Evolutionary conservation across 1,139 yeast species (phyloP).

Genomic region (Nadsonia starkeyi-henricii): DNA sequence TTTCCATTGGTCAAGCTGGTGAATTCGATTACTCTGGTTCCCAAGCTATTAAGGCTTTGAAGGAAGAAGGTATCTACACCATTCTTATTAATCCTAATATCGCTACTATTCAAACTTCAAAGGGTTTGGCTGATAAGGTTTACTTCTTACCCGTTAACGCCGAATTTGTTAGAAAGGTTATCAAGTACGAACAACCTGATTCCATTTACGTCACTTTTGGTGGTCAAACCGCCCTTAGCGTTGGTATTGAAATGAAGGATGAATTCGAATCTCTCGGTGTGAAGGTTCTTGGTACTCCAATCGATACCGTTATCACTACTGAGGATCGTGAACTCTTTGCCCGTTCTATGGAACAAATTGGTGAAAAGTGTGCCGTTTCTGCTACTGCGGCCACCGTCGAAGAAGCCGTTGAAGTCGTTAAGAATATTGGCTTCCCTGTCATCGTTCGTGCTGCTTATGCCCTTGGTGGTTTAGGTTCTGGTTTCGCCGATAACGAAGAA

Average conservation of each 20-base stretch:
- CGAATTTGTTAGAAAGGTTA: slow-evolving; percentile 90
- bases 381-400: slow-evolving; percentile 66
- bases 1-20: slow-evolving; percentile 98
- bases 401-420: slow-evolving; percentile 78
- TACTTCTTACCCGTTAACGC: slow-evolving; percentile 94
- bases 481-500: slow-evolving; percentile 83
- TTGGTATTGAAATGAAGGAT: slow-evolving; percentile 90
- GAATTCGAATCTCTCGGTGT: slow-evolving; percentile 88
- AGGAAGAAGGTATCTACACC: slow-evolving; percentile 94
- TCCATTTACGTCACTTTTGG: slow-evolving; percentile 96
- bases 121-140: slow-evolving; percentile 95
- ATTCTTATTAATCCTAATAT: slow-evolving; percentile 92
- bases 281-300: slow-evolving; percentile 90
- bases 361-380: slow-evolving; percentile 88
- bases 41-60: slow-evolving; percentile 65
- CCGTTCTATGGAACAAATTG: slow-evolving; percentile 84
- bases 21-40: slow-evolving; percentile 98
- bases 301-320: slow-evolving; percentile 89
- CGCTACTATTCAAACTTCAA: slow-evolving; percentile 96
- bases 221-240: slow-evolving; percentile 95
- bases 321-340: slow-evolving; percentile 97
- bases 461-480: slow-evolving; percentile 95
- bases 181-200: slow-evolving; percentile 89
- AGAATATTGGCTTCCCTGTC: slow-evolving; percentile 84
- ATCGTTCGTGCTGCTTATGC: slow-evolving; percentile 97